These are phyloP conservation scores for Hypsizygus marmoreus DNA, from an alignment of 768 basidiomycete species.

Conservation along the genomic window DNA sequence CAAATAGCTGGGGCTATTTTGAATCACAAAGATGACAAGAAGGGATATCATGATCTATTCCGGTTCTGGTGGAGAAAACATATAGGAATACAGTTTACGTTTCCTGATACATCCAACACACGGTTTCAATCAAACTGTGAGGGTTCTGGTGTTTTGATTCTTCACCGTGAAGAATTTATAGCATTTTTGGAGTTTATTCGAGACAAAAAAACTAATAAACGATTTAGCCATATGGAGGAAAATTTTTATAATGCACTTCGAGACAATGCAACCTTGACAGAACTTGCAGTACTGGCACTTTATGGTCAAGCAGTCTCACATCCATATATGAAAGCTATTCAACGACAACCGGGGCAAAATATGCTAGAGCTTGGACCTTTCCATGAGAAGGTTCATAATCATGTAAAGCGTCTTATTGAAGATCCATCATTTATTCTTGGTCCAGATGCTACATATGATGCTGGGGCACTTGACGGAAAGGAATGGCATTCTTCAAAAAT, in stretches of 20 bases:
- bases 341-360: constrained; percentile 4
- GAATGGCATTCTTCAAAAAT: constrained; percentile 20
- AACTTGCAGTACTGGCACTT: constrained; percentile 19
- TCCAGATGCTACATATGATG: no score
- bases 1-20: constrained; percentile 28
- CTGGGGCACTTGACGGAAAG: constrained; percentile 25
- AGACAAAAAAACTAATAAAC: constrained; percentile 24
- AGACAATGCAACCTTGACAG: constrained; percentile 17
- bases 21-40: constrained; percentile 36
- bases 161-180: constrained; percentile 21
- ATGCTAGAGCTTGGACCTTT: constrained; percentile 7
- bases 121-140: constrained; percentile 24
- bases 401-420: no score
- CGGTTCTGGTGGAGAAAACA: constrained; percentile 14
- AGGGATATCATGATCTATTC: constrained; percentile 31
- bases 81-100: constrained; percentile 15
- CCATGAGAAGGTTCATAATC: background rate
- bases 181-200: constrained; percentile 21
- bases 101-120: constrained; percentile 29
- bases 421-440: no score
- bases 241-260: constrained; percentile 27
- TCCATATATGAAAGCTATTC: constrained; percentile 20
- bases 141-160: constrained; percentile 22
- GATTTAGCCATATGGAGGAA: constrained; percentile 26
- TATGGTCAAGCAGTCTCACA: constrained; percentile 18